These are phyloP conservation scores for Tilletia setariae DNA, from an alignment of 1,284 basidiomycete species.

Conservation along the genomic window DNA sequence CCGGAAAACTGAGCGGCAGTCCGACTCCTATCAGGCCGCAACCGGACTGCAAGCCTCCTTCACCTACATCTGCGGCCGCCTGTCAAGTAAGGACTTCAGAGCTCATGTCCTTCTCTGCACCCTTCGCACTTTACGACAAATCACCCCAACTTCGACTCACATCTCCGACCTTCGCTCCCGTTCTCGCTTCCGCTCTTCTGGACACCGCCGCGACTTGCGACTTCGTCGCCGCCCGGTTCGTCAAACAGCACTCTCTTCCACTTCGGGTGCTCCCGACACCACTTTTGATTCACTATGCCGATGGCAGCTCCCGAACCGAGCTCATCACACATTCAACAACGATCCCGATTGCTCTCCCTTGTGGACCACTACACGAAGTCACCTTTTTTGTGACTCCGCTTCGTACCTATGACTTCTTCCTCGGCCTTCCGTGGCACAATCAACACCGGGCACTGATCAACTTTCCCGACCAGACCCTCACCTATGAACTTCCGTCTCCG, in stretches of 20 bases:
- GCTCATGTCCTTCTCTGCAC: not conserved
- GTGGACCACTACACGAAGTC: not conserved
- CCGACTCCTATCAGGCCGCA: not conserved
- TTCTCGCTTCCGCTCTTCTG: no score
- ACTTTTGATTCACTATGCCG: no score
- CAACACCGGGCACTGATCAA: no score
- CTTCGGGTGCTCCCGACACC: no score
- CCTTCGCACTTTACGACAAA: not conserved
- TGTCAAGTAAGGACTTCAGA: no score
- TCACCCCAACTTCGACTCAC: not conserved
- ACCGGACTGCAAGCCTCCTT: not conserved
- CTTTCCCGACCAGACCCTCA: not conserved
- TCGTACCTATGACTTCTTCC: not conserved
- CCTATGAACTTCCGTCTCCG: not conserved
- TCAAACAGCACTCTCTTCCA: no score
- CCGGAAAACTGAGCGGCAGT: conserved; percentile 2
- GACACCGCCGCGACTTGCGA: no score
- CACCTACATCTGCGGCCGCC: not conserved
- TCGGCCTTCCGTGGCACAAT: conserved; percentile 11
- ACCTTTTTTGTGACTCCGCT: not conserved
- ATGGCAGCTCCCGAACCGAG: no score
- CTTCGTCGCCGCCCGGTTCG: no score
- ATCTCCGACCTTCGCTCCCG: no score
- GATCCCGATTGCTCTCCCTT: not conserved
- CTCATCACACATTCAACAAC: conserved; percentile 1